Evolutionary conservation across 495 filamentous ascomycete genomes (phyloP), one percentile per base, ranked within the genome.

Genomic region (Xylaria palmicola): DNA sequence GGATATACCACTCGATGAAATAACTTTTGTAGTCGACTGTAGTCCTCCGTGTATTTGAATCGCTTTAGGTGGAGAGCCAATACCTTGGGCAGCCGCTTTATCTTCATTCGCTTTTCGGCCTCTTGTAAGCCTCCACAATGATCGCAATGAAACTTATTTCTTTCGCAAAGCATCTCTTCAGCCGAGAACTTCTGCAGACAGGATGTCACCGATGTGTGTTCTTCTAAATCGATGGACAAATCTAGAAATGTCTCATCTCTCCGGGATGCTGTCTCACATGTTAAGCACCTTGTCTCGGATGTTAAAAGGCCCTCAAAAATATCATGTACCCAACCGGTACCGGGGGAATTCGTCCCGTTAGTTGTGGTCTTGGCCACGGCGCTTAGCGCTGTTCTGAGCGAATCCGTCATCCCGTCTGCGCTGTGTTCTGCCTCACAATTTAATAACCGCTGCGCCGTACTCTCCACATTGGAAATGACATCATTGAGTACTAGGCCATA

Each of bases 21-120:
- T 19, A 98, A 82, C 73, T 98, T 98, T 72, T 97, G 93, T 48
- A 98, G 78, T 41, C 93, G 86, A 64, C 92, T 92, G 60, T 94
- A 82, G 68, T 97, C 93, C 67, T 98, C 94, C 17, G 93, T 96
- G 67, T 96, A 98, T 75, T 98, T 98, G 80, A 98, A 98, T 53
- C 94, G 82, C 69, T 98, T 98, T 56, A 98, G 76, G 67, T 98
- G 95, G 52, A 98, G 75, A 8, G 94, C 92, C 57, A 98, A 74
- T 39, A 98, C 92, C 65, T 89, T 91, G 1, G 94, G 94, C 62
- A 97, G 77, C 56, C 91, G 86, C 75, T 98, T 98, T 62, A 98
- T 92, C 80, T 98, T 98, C 94, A 98, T 98, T 13, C 94, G 84
- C 79, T 98, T 98, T 70, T 98, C 94, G 0, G 94, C 94, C 75